phyloP scores from a whole-genome alignment of 257 asterid species.

The Fraxinus anomala region DNA sequence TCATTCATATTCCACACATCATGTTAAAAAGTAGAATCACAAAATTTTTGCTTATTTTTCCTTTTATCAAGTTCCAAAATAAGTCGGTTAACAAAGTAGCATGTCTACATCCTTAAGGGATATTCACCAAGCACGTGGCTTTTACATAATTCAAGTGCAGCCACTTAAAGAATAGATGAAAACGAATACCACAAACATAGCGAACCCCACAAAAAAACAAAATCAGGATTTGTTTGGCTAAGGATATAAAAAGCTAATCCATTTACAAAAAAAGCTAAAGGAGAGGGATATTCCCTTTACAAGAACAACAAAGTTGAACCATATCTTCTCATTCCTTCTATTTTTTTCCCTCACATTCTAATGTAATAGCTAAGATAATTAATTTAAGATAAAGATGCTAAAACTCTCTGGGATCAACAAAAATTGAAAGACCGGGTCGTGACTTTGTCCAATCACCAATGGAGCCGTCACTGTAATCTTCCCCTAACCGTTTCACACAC shows the following conservation, averaged over 20 bases:
- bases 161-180: slow-evolving; percentile 23
- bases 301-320: slow-evolving; percentile 47
- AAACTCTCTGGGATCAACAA: slow-evolving; percentile 93
- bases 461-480: slow-evolving; percentile 66
- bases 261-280: slow-evolving; percentile 40
- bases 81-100: background rate
- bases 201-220: slow-evolving; percentile 8
- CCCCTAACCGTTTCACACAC: slow-evolving; percentile 83
- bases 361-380: background rate
- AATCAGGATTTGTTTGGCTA: background rate
- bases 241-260: slow-evolving; percentile 46
- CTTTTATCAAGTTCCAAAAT: background rate
- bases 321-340: slow-evolving; percentile 38
- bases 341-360: background rate
- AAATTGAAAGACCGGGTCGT: slow-evolving; percentile 67
- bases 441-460: slow-evolving; percentile 93
- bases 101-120: background rate
- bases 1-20: background rate
- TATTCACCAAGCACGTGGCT: background rate
- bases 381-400: slow-evolving; percentile 13
- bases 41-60: no score
- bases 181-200: slow-evolving; percentile 21
- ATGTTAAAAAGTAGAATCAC: no score
- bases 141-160: no score
- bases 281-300: slow-evolving; percentile 44